Evolutionary conservation across 805 yeast species (phyloP), one percentile per base, ranked within the genome.

Genomic region (Sungouiella blattae): DNA sequence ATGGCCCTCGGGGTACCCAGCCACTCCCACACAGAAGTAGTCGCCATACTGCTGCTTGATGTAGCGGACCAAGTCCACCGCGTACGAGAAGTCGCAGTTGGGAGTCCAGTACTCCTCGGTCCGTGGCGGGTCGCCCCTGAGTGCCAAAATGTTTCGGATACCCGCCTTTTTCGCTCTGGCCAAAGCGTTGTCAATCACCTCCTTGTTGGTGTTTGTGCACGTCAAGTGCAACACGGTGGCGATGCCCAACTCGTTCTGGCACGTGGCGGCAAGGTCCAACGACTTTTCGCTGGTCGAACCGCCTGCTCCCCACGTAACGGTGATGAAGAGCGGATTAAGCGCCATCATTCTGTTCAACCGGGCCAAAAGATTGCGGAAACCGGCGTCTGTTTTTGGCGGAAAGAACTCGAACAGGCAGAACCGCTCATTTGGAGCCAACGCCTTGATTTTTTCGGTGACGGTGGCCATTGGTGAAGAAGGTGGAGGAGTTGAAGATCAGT

Each of bases 221-320:
- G 99, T 93, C 58, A 93, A 67, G 58, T 93, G 99, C 65, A 94
- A 72, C 46, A 96, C 89, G 0, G 96, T 87, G 3, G 96, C 87
- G n/a, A 91, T 63, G 3, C 83, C 82, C 39, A 89, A 69, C 32
- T 81, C 87, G 30, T 73, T 64, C 50, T 84, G 87, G 48, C 94
- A 83, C 2, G 85, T 73, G 16, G 77, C 67, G 1, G 96, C 96
- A 39, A 93, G 68, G 28, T 86, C 91, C 39, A 93, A 60, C 0
- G 96, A 86, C 64, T 87, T 88, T 32, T 77, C 83, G 30, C 91
- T 78, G 7, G 97, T 87, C 4, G 95, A 80, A 3, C 98, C 98
- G 26, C 98, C 98, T 4, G 98, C 98, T 22, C 98, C 98, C 97
- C 98, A 93, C 0, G 99, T 93, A 11, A 93, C 83, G 3, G 96